Evolutionary conservation across 2,329 filamentous ascomycete species (phyloP).

Genomic region (Cytospora chrysosperma): DNA sequence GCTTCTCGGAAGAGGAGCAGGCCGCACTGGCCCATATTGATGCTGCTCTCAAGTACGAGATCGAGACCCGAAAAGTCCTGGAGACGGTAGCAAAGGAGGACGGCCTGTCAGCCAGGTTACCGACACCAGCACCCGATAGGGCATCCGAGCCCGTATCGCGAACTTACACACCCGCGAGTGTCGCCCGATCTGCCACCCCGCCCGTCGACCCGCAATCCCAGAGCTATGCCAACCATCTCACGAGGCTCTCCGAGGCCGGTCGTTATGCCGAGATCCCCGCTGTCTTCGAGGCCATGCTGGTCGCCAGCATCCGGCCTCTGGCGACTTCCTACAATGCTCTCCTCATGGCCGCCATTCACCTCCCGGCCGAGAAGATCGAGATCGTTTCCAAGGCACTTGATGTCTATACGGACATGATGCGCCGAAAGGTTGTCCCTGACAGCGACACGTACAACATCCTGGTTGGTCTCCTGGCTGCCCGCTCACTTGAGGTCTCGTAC

Average conservation of each 20-base stretch:
- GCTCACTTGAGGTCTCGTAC: conserved; percentile 74
- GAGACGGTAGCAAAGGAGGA: conserved; percentile 37
- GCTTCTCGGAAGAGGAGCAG: conserved; percentile 47
- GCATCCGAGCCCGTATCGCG: conserved; percentile 41
- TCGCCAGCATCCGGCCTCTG: conserved; percentile 76
- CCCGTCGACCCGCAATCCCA: conserved; percentile 63
- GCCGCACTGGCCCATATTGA: conserved; percentile 77
- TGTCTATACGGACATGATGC: conserved; percentile 95
- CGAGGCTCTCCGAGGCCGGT: conserved; percentile 67
- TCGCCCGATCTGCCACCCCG: conserved; percentile 58
- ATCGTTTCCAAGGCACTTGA: conserved; percentile 89
- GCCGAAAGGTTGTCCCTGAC: conserved; percentile 77
- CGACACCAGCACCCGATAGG: conserved; percentile 34
- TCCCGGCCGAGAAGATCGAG: conserved; percentile 76
- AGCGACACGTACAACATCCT: conserved; percentile 85
- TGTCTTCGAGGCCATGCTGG: conserved; percentile 87
- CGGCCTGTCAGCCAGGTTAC: conserved; percentile 39
- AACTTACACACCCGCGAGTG: conserved; percentile 44
- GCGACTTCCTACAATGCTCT: conserved; percentile 90
- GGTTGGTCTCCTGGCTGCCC: conserved; percentile 75
- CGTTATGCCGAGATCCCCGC: conserved; percentile 86
- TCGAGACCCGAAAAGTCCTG: conserved; percentile 49
- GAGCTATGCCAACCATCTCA: conserved; percentile 75
- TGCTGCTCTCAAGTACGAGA: conserved; percentile 78
- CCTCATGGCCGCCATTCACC: conserved; percentile 77